Base-by-base conservation (phyloP, 208 protist genomes). In the Spongospora subterranea region DNA sequence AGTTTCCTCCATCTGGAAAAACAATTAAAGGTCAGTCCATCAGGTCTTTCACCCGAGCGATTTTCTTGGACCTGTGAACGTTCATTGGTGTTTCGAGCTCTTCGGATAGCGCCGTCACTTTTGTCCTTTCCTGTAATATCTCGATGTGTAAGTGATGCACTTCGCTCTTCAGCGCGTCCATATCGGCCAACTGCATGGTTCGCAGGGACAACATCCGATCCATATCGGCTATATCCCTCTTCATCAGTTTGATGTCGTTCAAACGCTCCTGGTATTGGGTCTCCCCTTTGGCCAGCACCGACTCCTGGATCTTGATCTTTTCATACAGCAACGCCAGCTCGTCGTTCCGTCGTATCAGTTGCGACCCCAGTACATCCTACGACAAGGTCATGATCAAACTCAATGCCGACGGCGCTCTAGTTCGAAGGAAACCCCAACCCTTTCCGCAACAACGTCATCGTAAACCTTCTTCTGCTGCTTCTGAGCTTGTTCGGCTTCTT, bases 81-180 rank as follows among this genome's bases (percentile, higher is more conserved):
- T 99, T 99, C 92, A 98, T 97, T 29, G 97, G 98, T 46, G 97
- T 98, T 93, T 98, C 94, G 0, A 99, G 94, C 94, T 99, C 98
- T 90, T 99, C 97, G 0, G 94, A 95, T 32, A 99, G 94, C 6
- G 97, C 98, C 45, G 90, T 92, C 24, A 94, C 92, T 88, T 93
- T 94, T 0, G 92, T 92, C 32, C 92, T 89, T 88, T 94, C 93
- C 54, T 95, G 93, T 64, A 98, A 93, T 39, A 99, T 94, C 89
- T 97, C 95, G 46, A 95, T 94, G 92, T 98, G 94, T n/a, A 98
- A 93, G 53, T 92, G 91, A 77, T 95, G 95, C 40, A 93, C 95
- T 89, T 98, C 96, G 41, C n/a, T 88, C 90, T 93, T 92, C 35
- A 93, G 45, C 53, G 90, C 76, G 65, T 93, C 76, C 17, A 71